Conservation (phyloP, 177 flowering plant species). For the Vitis hybrid region DNA sequence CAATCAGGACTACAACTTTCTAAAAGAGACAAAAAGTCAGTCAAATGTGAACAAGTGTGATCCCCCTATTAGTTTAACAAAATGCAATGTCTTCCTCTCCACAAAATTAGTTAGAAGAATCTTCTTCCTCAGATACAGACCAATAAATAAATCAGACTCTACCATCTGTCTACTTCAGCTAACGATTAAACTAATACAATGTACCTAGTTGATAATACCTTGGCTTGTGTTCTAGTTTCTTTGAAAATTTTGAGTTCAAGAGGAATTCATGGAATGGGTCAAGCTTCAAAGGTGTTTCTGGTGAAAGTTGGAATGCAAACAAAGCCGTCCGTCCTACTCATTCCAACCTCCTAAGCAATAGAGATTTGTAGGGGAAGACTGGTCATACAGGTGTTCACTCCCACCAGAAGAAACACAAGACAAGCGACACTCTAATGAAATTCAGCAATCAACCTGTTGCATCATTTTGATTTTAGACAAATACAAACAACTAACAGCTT, state of each 20-base stretch:
- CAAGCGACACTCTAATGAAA: background rate
- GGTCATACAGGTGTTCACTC: background rate
- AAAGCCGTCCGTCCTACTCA: conserved; percentile 13
- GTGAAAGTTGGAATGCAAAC: conserved; percentile 7
- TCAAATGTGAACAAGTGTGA: no score
- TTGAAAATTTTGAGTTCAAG: background rate
- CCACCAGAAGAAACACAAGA: no score
- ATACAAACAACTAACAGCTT: no score
- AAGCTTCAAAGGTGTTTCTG: background rate
- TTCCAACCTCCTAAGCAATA: conserved; percentile 4
- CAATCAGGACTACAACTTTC: no score
- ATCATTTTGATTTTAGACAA: background rate
- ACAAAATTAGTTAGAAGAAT: no score
- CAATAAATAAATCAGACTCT: no score
- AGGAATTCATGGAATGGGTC: conserved; percentile 3
- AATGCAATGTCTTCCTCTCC: no score
- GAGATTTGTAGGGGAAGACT: conserved; percentile 9
- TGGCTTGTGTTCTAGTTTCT: background rate
- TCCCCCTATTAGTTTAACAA: no score
- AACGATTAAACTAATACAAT: background rate
- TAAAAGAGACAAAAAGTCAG: no score
- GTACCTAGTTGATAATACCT: background rate
- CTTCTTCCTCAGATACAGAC: no score
- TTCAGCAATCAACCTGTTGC: background rate
- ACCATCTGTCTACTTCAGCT: no score